Percentiles rank a stretch among this genome's conserved stretches.
Evolutionary conservation across 495 filamentous ascomycete species (phyloP).

Genomic region (Clohesyomyces aquaticus): DNA sequence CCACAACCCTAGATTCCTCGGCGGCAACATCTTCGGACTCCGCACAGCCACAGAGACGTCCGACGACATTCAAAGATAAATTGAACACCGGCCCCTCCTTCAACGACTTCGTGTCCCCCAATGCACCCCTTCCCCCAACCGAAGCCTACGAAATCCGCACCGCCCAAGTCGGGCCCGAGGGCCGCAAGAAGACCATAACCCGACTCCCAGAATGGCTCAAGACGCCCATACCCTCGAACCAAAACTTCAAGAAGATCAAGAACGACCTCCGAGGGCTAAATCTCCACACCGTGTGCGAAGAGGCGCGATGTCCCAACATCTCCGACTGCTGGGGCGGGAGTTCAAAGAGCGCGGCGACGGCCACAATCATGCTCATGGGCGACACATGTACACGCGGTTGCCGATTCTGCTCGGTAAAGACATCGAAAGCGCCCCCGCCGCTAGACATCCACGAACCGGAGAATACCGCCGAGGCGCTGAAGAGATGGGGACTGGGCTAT

Average conservation of each 20-base stretch:
- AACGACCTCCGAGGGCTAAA: conserved; percentile 85
- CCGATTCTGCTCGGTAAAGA: conserved; percentile 97
- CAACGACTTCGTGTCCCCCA: conserved; percentile 69
- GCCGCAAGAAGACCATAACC: conserved; percentile 84
- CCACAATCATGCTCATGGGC: conserved; percentile 99
- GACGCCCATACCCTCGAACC: conserved; percentile 82
- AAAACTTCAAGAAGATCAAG: conserved; percentile 93
- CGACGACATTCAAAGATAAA: conserved; percentile 50
- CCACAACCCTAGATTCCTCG: conserved; percentile 47
- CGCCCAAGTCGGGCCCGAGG: conserved; percentile 80
- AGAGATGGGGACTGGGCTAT: conserved; percentile 91
- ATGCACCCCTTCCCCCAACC: conserved; percentile 62
- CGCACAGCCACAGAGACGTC: conserved; percentile 51
- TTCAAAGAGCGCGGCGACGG: conserved; percentile 86
- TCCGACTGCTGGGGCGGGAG: conserved; percentile 95
- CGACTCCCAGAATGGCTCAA: conserved; percentile 94
- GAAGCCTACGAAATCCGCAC: conserved; percentile 67
- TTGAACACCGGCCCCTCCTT: conserved; percentile 83
- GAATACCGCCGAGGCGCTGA: conserved; percentile 91
- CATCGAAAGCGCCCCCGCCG: conserved; percentile 71
- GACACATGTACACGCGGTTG: conserved; percentile 97
- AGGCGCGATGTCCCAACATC: conserved; percentile 96
- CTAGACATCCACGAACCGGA: conserved; percentile 96
- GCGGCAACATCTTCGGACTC: conserved; percentile 28
- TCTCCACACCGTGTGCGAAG: conserved; percentile 95